Base-by-base conservation (phyloP, 2,329 filamentous ascomycete species). In the Penicillium sp. region DNA sequence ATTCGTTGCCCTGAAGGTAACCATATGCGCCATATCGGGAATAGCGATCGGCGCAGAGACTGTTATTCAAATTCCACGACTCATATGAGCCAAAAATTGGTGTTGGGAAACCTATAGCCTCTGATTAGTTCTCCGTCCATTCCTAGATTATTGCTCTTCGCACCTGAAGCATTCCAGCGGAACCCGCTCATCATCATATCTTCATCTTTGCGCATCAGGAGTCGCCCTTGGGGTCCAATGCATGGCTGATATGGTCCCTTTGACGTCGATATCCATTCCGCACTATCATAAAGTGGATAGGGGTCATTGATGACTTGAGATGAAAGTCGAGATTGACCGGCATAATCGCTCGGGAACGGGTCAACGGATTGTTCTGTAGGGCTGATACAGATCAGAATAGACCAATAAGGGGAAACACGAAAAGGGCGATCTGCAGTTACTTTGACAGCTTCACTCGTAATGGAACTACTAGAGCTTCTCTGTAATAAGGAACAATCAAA, bases 81-180 rank as follows among this genome's bases (percentile, higher is more conserved):
- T 62, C 61, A 43, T 62, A 61, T 2, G 59, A 57, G 13, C 59
- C 59, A 27, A 62, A 62, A 3, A 55, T 61, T 2, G 61, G 61
- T 0, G 31, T 37, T n/a, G 61, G 52, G 2, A 60, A 62, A 29
- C 21, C 61, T 61, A 15, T 61, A 15, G 15, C 3, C 4, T 48
- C n/a, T 27, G 31, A 47, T 57, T 48, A 57, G 50, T 42, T 41
- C 4, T 9, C 25, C 21, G 25, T 53, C 15, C 9, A 6, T 10
- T 7, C 31, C 6, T 25, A 1, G 7, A 13, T 9, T 21, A 29
- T 46, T 23, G n/a, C n/a, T 25, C 19, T 29, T 40, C 35, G 27
- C 29, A 57, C 55, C 50, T 53, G 56, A 55, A n/a, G 29, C 25
- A 23, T 58, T 55, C 56, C 56, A 54, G n/a, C 21, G 45, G n/a